phyloP scores from a whole-genome alignment of 164 flowering plant genomes.

The Vitis labrusca region DNA sequence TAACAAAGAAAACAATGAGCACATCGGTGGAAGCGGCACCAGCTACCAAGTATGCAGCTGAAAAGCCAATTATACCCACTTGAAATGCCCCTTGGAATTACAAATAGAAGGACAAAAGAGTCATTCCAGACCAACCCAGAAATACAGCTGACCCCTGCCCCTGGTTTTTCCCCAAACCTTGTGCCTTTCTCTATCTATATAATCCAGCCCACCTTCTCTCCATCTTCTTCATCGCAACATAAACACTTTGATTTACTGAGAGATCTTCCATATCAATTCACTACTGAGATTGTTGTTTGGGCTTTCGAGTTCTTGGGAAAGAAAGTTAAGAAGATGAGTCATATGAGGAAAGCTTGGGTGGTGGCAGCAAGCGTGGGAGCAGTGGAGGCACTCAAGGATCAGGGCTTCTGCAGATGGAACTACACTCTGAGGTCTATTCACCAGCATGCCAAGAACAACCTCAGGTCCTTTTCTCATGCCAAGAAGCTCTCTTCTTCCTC shows the following conservation, averaged over 20 bases:
- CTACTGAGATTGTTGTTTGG: too few species aligned
- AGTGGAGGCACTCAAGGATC: slow-evolving; percentile 13
- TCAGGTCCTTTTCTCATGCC: not conserved
- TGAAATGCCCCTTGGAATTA: too few species aligned
- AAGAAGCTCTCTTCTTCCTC: not conserved
- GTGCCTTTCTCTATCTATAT: not conserved
- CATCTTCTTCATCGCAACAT: not conserved
- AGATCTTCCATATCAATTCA: too few species aligned
- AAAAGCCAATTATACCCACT: too few species aligned
- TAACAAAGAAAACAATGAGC: too few species aligned
- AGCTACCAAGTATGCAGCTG: too few species aligned
- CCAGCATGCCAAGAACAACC: not conserved
- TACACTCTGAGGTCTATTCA: not conserved
- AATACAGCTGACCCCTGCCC: not conserved
- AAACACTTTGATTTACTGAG: too few species aligned
- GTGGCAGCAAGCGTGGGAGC: slow-evolving; percentile 16
- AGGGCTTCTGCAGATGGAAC: slow-evolving; percentile 7
- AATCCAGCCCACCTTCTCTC: not conserved
- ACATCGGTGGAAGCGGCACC: too few species aligned
- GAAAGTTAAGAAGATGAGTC: slow-evolving; percentile 1
- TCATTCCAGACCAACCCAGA: too few species aligned
- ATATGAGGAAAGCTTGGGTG: slow-evolving; percentile 6
- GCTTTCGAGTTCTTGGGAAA: too few species aligned
- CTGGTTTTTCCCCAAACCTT: not conserved
- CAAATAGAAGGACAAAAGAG: too few species aligned